A percentile compares a stretch with the other conserved stretches of the same genome.
Evolutionary conservation across 2,329 filamentous ascomycete genomes (phyloP).

Genomic region (Fusarium sp.): DNA sequence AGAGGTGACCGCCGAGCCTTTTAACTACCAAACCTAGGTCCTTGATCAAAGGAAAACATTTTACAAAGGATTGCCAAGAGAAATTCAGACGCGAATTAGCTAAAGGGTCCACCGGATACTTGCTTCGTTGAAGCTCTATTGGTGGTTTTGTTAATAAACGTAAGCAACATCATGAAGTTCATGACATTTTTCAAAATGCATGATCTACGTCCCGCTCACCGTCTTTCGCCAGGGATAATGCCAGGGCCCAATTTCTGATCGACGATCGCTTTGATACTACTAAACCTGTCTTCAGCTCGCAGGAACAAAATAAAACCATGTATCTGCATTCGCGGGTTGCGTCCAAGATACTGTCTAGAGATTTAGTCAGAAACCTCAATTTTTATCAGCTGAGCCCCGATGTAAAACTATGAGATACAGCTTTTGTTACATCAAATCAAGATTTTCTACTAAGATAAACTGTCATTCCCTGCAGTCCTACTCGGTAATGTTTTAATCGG

Average conservation of each 20-base stretch:
- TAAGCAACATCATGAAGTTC: slow-evolving; percentile 38
- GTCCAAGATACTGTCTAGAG: too few species aligned
- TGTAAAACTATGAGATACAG: too few species aligned
- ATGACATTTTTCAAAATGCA: slow-evolving; percentile 43
- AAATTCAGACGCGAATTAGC: slow-evolving; percentile 21
- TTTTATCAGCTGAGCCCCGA: too few species aligned
- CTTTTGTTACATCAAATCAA: too few species aligned
- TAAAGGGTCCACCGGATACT: slow-evolving; percentile 17
- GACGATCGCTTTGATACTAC: neutral
- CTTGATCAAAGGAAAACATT: neutral
- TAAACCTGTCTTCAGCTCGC: neutral
- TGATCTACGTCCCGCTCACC: slow-evolving; percentile 34
- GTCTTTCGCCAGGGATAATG: slow-evolving; percentile 25
- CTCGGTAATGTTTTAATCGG: too few species aligned
- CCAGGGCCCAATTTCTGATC: slow-evolving; percentile 7
- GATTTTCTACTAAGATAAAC: too few species aligned
- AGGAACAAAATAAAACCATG: neutral
- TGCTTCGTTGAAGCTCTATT: slow-evolving; percentile 28
- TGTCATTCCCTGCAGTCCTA: too few species aligned
- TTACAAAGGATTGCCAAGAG: slow-evolving; percentile 16
- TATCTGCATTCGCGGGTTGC: too few species aligned
- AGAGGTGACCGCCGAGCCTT: neutral
- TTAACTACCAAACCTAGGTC: slow-evolving; percentile 7
- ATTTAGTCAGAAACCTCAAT: too few species aligned
- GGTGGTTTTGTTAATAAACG: slow-evolving; percentile 29